Base-by-base conservation (phyloP, 495 filamentous ascomycete species). In the Talaromyces proteolyticus region DNA sequence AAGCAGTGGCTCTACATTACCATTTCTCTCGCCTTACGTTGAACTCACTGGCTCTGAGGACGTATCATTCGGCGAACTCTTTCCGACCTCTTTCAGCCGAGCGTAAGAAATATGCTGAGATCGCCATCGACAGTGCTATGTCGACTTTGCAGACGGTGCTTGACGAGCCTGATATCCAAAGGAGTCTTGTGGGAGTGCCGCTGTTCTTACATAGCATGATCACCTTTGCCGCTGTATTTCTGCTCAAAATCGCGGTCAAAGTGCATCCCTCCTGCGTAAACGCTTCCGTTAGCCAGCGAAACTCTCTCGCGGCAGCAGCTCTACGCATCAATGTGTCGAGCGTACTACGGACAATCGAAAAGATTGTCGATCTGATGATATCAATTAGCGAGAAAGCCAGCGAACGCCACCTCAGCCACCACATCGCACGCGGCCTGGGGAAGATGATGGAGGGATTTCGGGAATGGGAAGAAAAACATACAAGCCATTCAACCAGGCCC, bases 151-250 rank as follows among this genome's bases (percentile, higher is more conserved):
- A 69, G 39, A 63, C 74, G 21, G 68, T 78, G 7, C 50, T 79
- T 17, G 67, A 74, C 7, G 76, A 77, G 49, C 62, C 62, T n/a
- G 75, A 79, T 46, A 73, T 80, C 16, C 72, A 75, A 41, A 57
- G 59, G 14, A 68, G 69, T 7, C 58, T 80, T 40, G 73, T 77
- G 37, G 77, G 76, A 10, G 70, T 78, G 3, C 76, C 76, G 20
- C 56, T 75, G 12, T 80, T 79, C 52, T 65, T 78, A 10, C 73
- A 79, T 60, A 74, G 73, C 51, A 80, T 79, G 76, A 78, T 79
- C 43, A 75, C 76, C 0, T 79, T 78, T 53, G 77, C 77, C 2
- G 70, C 68, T 6, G 76, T 80, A 3, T 80, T 80, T 45, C 55
- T 80, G 3, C 54, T 80, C 24, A 80, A 80, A 49, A 73, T 79